Conservation (phyloP, 2,329 filamentous ascomycete genomes). For the Lithohypha guttulata region DNA sequence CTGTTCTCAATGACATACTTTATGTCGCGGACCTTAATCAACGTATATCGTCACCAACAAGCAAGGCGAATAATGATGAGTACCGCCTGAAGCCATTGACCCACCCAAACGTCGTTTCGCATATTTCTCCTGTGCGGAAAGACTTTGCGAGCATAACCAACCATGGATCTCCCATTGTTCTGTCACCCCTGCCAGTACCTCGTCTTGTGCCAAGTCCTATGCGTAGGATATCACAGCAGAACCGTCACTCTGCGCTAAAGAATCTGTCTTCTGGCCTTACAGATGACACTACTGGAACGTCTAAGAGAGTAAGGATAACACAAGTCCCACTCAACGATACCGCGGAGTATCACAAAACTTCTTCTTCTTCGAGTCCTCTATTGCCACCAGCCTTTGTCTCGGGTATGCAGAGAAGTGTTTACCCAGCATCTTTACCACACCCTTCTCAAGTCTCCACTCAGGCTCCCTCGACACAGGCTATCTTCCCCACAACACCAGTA, state of each 20-base stretch:
- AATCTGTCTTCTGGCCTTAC: too few species aligned
- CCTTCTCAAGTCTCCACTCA: slow-evolving; percentile 22
- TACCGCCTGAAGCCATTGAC: too few species aligned
- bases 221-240: not conserved
- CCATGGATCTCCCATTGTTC: not conserved
- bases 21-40: slow-evolving; percentile 15
- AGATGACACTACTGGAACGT: too few species aligned
- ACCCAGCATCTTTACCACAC: slow-evolving; percentile 20
- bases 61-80: too few species aligned
- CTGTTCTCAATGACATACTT: slow-evolving; percentile 19
- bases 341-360: not conserved
- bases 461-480: slow-evolving; percentile 18
- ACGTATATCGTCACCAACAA: slow-evolving; percentile 14
- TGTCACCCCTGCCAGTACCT: slow-evolving; percentile 3
- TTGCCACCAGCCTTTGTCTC: not conserved
- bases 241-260: too few species aligned
- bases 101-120: too few species aligned
- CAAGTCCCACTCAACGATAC: slow-evolving; percentile 18
- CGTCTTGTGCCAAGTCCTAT: slow-evolving; percentile 4
- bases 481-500: slow-evolving; percentile 12
- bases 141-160: too few species aligned
- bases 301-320: slow-evolving; percentile 1
- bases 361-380: slow-evolving; percentile 14
- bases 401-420: slow-evolving; percentile 16
- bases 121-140: too few species aligned